Evolutionary conservation across 2,329 filamentous ascomycete genomes (phyloP).

Genomic region (Aspergillus uvarum): DNA sequence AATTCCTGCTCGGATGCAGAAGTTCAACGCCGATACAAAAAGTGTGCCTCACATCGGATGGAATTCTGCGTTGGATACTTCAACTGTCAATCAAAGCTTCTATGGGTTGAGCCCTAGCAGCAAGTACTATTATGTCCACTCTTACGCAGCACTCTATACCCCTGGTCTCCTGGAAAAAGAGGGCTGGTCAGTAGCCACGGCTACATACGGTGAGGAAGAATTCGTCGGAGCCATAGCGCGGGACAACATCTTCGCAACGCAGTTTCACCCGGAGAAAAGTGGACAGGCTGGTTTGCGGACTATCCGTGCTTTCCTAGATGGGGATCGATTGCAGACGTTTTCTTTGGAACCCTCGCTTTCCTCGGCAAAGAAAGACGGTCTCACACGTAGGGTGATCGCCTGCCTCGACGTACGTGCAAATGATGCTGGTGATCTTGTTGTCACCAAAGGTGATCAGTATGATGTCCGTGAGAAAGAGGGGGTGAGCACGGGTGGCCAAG

Average conservation of each 20-base stretch:
- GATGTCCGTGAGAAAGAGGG: constrained; percentile 87
- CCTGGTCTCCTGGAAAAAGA: constrained; percentile 71
- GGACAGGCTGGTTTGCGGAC: constrained; percentile 83
- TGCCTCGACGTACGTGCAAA: constrained; percentile 95
- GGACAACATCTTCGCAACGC: constrained; percentile 83
- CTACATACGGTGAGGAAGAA: constrained; percentile 79
- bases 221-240: constrained; percentile 89
- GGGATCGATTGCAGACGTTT: constrained; percentile 60
- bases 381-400: constrained; percentile 92
- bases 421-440: constrained; percentile 89
- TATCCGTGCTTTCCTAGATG: constrained; percentile 81
- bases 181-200: constrained; percentile 92
- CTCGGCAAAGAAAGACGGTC: constrained; percentile 55
- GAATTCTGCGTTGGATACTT: constrained; percentile 74
- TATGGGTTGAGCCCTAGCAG: constrained; percentile 77
- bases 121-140: constrained; percentile 99
- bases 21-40: constrained; percentile 76
- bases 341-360: constrained; percentile 27
- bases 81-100: constrained; percentile 55
- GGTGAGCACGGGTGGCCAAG: constrained; percentile 57
- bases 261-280: constrained; percentile 98
- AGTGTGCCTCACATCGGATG: constrained; percentile 98
- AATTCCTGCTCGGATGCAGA: constrained; percentile 68
- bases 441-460: constrained; percentile 98
- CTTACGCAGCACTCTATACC: constrained; percentile 78